Base-by-base conservation (phyloP, 192 early-diverging fungal species). In the Kappamyces sp. region DNA sequence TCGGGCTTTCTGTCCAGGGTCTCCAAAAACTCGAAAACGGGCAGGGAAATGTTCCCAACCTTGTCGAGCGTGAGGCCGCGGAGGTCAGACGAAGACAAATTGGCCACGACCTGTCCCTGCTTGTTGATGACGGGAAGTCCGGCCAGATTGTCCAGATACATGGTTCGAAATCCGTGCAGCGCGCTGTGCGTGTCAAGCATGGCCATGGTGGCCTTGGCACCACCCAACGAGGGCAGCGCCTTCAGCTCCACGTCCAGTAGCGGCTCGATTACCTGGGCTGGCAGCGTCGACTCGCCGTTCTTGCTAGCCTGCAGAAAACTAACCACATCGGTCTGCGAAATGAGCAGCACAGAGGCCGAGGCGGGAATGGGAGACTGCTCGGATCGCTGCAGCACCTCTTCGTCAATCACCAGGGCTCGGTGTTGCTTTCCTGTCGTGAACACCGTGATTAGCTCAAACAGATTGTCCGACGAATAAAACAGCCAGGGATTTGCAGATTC, bases 1-100 rank as follows among this genome's bases (percentile, higher is more conserved):
- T 74, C 75, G 0, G 62, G 51, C 40, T 76, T 72, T 31, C 64
- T 62, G 5, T 64, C 70, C 35, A 61, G 62, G 3, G 63, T 69
- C 53, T 76, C 74, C 51, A 91, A 49, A 59, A 81, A 91, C 44
- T 74, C 79, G 32, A 87, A 69, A 0, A 90, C 82, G 1, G 84
- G 84, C 54, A 75, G 71, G 7, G 70, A 64, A 48, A 91, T 68
- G n/a, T 73, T 65, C 34, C 72, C 67, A 37, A 87, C 66, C 32
- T 80, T 68, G 13, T 70, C 68, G 23, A 70, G 59, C 49, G 82
- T 87, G 13, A 91, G 59, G 9, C 87, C 87, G n/a, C 87, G 66
- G 37, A 91, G 63, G 72, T 91, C 89, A 7, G 76, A 76, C 2
- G 86, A 84, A 7, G 82, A 85, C 35, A 91, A 69, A 63, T 86